These are phyloP conservation scores for Cladosporium sp. DNA, from an alignment of 2,329 filamentous ascomycete species.

Conservation along the genomic window DNA sequence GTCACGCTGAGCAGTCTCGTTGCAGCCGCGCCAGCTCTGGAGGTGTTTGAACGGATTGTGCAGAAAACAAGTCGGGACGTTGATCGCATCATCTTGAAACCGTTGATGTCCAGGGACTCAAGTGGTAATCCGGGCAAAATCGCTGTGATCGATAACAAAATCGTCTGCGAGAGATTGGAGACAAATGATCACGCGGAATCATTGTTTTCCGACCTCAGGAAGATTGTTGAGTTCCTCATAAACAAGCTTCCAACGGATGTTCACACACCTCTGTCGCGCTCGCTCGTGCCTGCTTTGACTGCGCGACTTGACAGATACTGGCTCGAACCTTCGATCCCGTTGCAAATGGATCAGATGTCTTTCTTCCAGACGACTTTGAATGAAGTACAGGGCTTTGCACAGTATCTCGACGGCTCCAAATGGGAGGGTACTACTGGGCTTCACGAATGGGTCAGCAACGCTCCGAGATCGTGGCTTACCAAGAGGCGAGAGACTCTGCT, in stretches of 20 bases:
- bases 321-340: slow-evolving; percentile 72
- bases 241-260: slow-evolving; percentile 48
- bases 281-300: slow-evolving; percentile 66
- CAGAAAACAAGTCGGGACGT: slow-evolving; percentile 27
- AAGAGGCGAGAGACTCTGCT: slow-evolving; percentile 78
- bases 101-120: slow-evolving; percentile 22
- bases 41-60: slow-evolving; percentile 22
- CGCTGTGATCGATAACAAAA: slow-evolving; percentile 20
- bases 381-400: slow-evolving; percentile 60
- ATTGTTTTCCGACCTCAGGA: slow-evolving; percentile 42
- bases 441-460: slow-evolving; percentile 73
- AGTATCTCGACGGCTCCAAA: slow-evolving; percentile 55
- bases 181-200: slow-evolving; percentile 15
- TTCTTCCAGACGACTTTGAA: slow-evolving; percentile 68
- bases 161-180: slow-evolving; percentile 22
- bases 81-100: slow-evolving; percentile 26
- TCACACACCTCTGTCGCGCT: slow-evolving; percentile 55
- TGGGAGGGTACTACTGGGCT: slow-evolving; percentile 63
- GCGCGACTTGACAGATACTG: slow-evolving; percentile 66
- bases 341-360: slow-evolving; percentile 65
- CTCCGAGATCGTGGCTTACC: slow-evolving; percentile 78
- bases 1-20: slow-evolving; percentile 18
- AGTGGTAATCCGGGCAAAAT: slow-evolving; percentile 18
- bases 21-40: slow-evolving; percentile 16
- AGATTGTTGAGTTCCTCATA: slow-evolving; percentile 49